phyloP scores from a whole-genome alignment of 257 asterid genomes.

The Avicennia marina region DNA sequence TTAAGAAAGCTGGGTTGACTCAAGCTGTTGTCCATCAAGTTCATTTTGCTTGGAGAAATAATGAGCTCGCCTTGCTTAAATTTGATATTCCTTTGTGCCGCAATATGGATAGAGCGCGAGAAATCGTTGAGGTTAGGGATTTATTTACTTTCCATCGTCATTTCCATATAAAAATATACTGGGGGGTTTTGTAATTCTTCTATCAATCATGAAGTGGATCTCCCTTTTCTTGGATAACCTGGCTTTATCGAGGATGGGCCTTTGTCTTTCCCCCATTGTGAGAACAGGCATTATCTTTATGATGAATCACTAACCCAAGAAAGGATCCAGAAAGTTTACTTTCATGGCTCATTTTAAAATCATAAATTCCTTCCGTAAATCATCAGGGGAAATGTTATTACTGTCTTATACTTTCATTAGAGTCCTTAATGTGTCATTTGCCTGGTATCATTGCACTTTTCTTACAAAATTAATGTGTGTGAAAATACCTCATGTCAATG shows the following conservation, averaged over 20 bases:
- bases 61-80: conserved; percentile 86
- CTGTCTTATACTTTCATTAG: conserved; percentile 1
- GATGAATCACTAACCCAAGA: not conserved
- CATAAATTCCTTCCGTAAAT: not conserved
- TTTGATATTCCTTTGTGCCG: conserved; percentile 78
- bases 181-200: not conserved
- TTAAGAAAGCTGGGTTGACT: conserved; percentile 89
- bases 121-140: conserved; percentile 68
- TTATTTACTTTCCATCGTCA: conserved; percentile 16
- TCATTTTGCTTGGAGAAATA: conserved; percentile 51
- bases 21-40: conserved; percentile 69
- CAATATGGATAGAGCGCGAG: conserved; percentile 80
- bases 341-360: not conserved
- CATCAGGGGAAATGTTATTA: no score
- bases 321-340: not conserved
- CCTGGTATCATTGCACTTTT: conserved; percentile 2
- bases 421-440: conserved; percentile 7
- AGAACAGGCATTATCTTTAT: not conserved
- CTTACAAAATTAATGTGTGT: no score
- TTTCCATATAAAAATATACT: no score
- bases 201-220: not conserved
- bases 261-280: not conserved
- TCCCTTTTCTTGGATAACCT: not conserved
- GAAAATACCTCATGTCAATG: no score
- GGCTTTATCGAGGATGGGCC: not conserved